A percentile compares a stretch with the other conserved stretches of the same genome.
Evolutionary conservation across 805 yeast genomes (phyloP).

Genomic region (Cyberlindnera xylosilytica): DNA sequence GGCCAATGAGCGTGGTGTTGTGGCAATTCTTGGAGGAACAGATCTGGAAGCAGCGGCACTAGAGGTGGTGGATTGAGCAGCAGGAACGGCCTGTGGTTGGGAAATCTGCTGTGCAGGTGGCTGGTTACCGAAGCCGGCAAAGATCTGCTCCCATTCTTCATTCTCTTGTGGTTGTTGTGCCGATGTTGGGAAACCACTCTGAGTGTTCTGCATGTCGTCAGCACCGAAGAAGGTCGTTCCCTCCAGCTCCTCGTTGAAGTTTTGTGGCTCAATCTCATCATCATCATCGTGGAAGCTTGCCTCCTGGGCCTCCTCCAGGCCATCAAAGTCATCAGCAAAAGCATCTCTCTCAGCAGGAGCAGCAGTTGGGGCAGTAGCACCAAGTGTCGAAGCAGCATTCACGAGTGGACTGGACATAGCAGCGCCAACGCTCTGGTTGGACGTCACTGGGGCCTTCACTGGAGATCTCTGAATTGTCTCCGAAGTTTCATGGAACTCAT

Average conservation of each 20-base stretch:
- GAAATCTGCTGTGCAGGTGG: constrained; percentile 10
- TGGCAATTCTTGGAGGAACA: constrained; percentile 32
- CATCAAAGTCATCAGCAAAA: constrained; percentile 44
- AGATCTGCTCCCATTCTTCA: constrained; percentile 93
- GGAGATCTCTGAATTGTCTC: constrained; percentile 12
- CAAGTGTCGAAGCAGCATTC: constrained; percentile 15
- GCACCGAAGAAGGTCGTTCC: constrained; percentile 25
- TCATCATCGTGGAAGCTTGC: constrained; percentile 29
- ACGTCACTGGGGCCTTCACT: constrained; percentile 20
- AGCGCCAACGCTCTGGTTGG: neutral
- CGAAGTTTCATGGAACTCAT: constrained; percentile 21
- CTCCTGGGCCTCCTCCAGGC: constrained; percentile 40
- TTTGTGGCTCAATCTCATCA: constrained; percentile 25
- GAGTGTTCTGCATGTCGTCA: constrained; percentile 10
- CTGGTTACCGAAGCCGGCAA: constrained; percentile 80
- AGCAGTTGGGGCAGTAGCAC: constrained; percentile 13
- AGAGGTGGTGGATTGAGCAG: constrained; percentile 12
- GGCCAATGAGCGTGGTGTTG: constrained; percentile 51
- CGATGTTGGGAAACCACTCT: neutral
- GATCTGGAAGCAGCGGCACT: too few species aligned
- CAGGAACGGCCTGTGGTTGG: constrained; percentile 8
- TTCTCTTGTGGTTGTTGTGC: constrained; percentile 25
- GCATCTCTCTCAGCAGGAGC: constrained; percentile 18
- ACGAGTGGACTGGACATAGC: constrained; percentile 10
- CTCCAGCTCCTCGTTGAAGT: constrained; percentile 23